phyloP scores from a whole-genome alignment of 2,329 filamentous ascomycete species.

The Pestalotiopsis fici region DNA sequence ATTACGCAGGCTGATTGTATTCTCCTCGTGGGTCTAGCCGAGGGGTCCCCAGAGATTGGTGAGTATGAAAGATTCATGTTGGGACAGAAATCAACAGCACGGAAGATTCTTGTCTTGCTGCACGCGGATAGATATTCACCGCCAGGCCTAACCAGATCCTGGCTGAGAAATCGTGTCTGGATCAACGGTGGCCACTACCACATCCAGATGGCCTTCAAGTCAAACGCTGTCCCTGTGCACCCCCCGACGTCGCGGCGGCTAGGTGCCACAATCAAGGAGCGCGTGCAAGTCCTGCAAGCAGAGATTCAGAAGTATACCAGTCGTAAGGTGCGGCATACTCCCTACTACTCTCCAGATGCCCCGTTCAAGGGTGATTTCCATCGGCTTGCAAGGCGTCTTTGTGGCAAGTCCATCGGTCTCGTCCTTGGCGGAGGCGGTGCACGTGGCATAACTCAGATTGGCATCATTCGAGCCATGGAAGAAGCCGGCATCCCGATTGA shows the following conservation, averaged over 20 bases:
- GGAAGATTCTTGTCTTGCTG: conserved; percentile 87
- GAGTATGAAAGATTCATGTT: conserved; percentile 97
- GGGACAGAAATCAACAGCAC: conserved; percentile 94
- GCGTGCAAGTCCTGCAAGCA: conserved; percentile 91
- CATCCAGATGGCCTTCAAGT: conserved; percentile 89
- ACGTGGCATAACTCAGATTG: conserved; percentile 87
- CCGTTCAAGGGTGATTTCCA: conserved; percentile 98
- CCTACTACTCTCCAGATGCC: conserved; percentile 87
- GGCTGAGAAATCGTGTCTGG: conserved; percentile 93
- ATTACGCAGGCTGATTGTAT: conserved; percentile 97
- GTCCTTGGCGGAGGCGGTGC: conserved; percentile 94
- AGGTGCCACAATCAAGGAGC: conserved; percentile 83
- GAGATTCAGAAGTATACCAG: conserved; percentile 99
- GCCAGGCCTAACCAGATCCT: conserved; percentile 82
- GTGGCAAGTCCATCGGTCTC: conserved; percentile 90
- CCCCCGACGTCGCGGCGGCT: conserved; percentile 71
- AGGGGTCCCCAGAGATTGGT: conserved; percentile 85
- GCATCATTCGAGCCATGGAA: conserved; percentile 91
- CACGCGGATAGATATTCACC: conserved; percentile 87
- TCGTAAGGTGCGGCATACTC: conserved; percentile 82
- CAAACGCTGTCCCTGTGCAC: conserved; percentile 74
- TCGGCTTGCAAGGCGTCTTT: conserved; percentile 82
- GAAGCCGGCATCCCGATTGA: conserved; percentile 97
- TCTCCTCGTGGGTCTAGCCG: conserved; percentile 85
- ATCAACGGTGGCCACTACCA: conserved; percentile 98